Conservation (phyloP, 2,329 filamentous ascomycete genomes). For the Boeremia lycopersici region DNA sequence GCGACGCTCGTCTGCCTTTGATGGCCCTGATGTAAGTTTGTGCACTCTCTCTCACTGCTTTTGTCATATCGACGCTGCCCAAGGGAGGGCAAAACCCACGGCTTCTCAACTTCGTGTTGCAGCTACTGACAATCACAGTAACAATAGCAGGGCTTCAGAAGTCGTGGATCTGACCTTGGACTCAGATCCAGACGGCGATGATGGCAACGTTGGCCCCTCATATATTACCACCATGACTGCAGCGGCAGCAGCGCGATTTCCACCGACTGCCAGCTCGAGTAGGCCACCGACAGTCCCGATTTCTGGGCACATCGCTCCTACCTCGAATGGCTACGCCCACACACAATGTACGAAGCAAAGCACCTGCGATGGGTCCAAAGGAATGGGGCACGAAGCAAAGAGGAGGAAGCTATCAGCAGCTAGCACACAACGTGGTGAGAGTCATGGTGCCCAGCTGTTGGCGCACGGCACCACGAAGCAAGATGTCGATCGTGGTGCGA, state of each 20-base stretch:
- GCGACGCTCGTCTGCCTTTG: conserved; percentile 9
- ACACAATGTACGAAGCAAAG: neutral
- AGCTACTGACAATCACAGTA: conserved; percentile 27
- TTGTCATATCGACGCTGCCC: neutral
- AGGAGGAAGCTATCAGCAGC: conserved; percentile 27
- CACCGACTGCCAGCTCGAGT: neutral
- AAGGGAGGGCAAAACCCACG: neutral
- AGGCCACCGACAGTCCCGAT: neutral
- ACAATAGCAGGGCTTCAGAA: conserved; percentile 10
- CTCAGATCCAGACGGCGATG: conserved; percentile 22
- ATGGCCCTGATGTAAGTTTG: conserved; percentile 30
- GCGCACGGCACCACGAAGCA: neutral
- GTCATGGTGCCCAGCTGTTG: too few species aligned
- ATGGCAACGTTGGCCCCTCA: neutral
- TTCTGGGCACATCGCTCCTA: neutral
- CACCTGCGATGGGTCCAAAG: neutral
- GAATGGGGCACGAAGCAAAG: conserved; percentile 22
- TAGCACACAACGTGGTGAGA: neutral
- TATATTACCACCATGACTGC: neutral
- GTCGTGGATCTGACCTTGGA: conserved; percentile 34
- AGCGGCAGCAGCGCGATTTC: neutral
- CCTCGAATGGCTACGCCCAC: conserved; percentile 1
- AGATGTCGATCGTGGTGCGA: neutral
- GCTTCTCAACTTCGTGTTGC: neutral
- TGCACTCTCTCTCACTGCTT: neutral